These are phyloP conservation scores for Funneliformis geosporum DNA, from an alignment of 192 early-diverging fungal genomes.

Conservation along the genomic window DNA sequence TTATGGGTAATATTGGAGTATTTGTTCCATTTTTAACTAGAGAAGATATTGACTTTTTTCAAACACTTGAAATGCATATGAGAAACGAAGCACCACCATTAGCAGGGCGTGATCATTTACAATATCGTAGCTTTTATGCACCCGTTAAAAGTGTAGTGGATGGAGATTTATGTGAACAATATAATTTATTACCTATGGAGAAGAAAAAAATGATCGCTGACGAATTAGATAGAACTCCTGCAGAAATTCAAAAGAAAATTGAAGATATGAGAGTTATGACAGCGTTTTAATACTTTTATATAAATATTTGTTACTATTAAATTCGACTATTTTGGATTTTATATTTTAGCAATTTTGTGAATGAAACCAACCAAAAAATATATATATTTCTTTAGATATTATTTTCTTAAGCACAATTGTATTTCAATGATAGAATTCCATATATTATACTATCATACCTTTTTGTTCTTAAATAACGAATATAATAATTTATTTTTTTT, in stretches of 20 bases:
- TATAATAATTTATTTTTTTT: too few species aligned
- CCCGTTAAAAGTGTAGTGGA: conserved; percentile 80
- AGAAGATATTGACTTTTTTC: conserved; percentile 93
- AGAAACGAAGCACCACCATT: conserved; percentile 71
- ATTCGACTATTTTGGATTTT: too few species aligned
- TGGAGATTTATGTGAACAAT: conserved; percentile 94
- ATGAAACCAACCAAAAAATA: neutral
- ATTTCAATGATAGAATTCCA: too few species aligned
- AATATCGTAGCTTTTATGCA: conserved; percentile 76
- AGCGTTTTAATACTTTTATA: conserved; percentile 37
- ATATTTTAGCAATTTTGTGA: too few species aligned
- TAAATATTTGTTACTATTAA: too few species aligned
- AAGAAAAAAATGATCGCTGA: conserved; percentile 81
- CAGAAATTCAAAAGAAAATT: conserved; percentile 90
- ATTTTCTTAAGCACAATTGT: too few species aligned
- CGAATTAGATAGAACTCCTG: conserved; percentile 79
- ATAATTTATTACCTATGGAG: conserved; percentile 67
- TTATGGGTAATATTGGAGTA: conserved; percentile 82
- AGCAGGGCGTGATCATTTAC: conserved; percentile 85
- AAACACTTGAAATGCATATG: conserved; percentile 87
- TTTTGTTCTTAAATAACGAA: too few species aligned
- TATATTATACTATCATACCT: too few species aligned
- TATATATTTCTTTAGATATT: neutral
- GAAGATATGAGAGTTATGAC: conserved; percentile 80
- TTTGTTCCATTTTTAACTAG: conserved; percentile 86